Evolutionary conservation across 1,284 basidiomycete species (phyloP).

Genomic region (Pseudozyma pruni): DNA sequence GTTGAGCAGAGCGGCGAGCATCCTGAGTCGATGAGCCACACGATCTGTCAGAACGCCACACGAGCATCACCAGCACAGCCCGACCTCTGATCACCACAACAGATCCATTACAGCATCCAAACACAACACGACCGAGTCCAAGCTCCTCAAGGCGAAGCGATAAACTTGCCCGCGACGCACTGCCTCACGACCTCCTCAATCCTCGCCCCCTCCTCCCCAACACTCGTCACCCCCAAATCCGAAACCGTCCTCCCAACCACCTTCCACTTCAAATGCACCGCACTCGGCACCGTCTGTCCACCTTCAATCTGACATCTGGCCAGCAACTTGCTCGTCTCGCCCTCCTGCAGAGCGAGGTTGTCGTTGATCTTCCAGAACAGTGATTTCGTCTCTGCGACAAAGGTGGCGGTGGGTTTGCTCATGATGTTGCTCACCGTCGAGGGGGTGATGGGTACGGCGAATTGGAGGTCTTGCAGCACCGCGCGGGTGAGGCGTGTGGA

Average conservation of each 20-base stretch:
- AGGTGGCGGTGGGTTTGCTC: conserved; percentile 71
- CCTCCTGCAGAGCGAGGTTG: conserved; percentile 22
- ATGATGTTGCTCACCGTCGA: conserved; percentile 70
- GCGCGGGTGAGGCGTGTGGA: conserved; percentile 11
- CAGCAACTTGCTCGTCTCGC: conserved; percentile 69
- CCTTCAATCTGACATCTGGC: conserved; percentile 69
- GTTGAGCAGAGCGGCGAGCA: too few species aligned
- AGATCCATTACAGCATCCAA: too few species aligned
- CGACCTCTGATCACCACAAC: too few species aligned
- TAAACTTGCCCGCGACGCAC: conserved; percentile 42
- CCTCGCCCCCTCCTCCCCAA: neutral
- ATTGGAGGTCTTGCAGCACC: conserved; percentile 62
- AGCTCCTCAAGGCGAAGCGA: conserved; percentile 47
- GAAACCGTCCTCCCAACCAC: conserved; percentile 66
- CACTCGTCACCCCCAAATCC: conserved; percentile 6
- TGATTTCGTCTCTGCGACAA: conserved; percentile 65
- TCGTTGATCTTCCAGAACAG: conserved; percentile 69
- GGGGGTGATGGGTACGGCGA: conserved; percentile 68
- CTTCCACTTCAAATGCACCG: conserved; percentile 70
- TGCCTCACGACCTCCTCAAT: conserved; percentile 37
- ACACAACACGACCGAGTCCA: too few species aligned
- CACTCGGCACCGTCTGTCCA: conserved; percentile 59
- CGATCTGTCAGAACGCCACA: too few species aligned
- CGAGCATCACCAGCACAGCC: too few species aligned
- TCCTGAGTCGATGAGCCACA: too few species aligned